Base-by-base conservation (phyloP, 139 green algal genomes). In the Tetraselmis striata region DNA sequence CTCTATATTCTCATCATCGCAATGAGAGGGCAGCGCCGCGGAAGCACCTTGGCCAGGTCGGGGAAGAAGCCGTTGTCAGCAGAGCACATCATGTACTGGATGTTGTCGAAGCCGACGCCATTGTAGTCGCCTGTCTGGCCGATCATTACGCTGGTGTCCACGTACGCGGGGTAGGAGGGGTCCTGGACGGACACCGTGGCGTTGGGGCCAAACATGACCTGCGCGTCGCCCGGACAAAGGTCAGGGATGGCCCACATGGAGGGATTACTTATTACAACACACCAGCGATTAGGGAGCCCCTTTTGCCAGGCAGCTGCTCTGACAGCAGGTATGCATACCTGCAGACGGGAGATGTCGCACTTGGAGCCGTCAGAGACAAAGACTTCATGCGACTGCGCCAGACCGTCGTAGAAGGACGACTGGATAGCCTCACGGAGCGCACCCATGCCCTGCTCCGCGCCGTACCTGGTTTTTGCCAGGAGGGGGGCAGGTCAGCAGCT, bases 71-170 rank as follows among this genome's bases (percentile, higher is more conserved):
- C 80, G 86, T 98, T 99, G 31, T 98, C 94, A 0, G 97, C 91
- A 26, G 76, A 90, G 93, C 95, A 98, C 25, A 89, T 67, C 95
- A 99, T 98, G 93, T 99, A 99, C 81, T 91, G 59, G 59, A 99
- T 95, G 84, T 88, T 85, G 77, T 95, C 90, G 88, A 98, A 99
- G 81, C 93, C 93, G 23, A 78, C 87, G 75, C 88, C 87, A 81
- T 97, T 94, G 86, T 96, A 93, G 29, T 85, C 85, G 1, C 93
- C 94, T 1, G 96, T 98, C 92, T 95, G 95, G 80, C 97, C 97
- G 90, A 98, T 97, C 86, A 99, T 99, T 28, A 99, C 96, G n/a
- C 84, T 93, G 1, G 93, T 97, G 93, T 99, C 97, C 31, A 99
- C 97, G 87, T 99, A 99, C 31, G 98, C 97, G 1, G 97, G 97